Evolutionary conservation across 345 rosid species (phyloP), one percentile per base, ranked within the genome.

Genomic region (Combretum micranthum): DNA sequence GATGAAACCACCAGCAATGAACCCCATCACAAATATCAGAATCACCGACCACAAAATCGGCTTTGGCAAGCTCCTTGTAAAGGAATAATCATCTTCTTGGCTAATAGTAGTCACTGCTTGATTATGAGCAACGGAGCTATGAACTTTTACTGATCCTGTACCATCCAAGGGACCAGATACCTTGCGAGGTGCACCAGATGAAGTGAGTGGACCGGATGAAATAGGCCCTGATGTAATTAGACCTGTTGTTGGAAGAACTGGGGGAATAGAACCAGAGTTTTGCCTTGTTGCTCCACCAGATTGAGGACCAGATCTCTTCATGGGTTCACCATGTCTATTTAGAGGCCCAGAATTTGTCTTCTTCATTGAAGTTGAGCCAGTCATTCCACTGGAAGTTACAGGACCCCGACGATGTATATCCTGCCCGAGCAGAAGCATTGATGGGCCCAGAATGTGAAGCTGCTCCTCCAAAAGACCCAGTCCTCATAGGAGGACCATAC

Each of bases 261-360:
- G 90, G 55, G 93, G 88, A 57, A 93, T 75, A 52, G 97, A 88
- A 21, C 99, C 99, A 3, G 99, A n/a, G 58, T 90, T 82, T 66
- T 93, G 97, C 47, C 97, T 87, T n/a, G 99, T 87, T n/a, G 72
- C 86, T 61, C 91, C 96, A 62, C 90, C 96, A 45, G 96, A 86
- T 61, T 84, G 98, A 53, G 98, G 96, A 46, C 98, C 98, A 5
- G 98, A 88, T 75, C 78, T 91, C 78, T 85, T 84, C 49, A 83
- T 62, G 12, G 99, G 95, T 56, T 89, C 99, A 21, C 99, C 99
- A 52, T 93, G 95, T 70, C 73, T 87, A 69, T 87, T 89, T 44
- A 86, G 70, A 48, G 96, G 97, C 46, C 99, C 99, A 52, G 99
- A 93, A 61, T 82, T 85, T n/a, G 99, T 85, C 76, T 89, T 93